Evolutionary conservation across 164 flowering plant genomes (phyloP).

Genomic region (Vitis rotundifolia): DNA sequence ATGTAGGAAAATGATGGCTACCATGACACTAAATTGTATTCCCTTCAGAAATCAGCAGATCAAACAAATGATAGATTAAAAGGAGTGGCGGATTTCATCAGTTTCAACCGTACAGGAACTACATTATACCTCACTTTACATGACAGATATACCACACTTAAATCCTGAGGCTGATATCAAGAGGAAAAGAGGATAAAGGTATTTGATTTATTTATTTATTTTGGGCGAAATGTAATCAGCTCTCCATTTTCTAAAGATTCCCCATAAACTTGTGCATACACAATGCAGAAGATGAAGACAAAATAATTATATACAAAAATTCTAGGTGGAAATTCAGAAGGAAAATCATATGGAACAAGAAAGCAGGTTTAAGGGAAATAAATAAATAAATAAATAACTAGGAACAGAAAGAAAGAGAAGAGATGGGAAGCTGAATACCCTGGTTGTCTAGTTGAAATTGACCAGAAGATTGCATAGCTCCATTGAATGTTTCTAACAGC

Average conservation of each 20-base stretch:
- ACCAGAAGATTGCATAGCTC: slow-evolving; percentile 97
- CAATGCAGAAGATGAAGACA: too few relatives aligned
- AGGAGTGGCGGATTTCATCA: neutral
- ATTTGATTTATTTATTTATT: too few relatives aligned
- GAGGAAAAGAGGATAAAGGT: neutral
- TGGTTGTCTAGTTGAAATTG: slow-evolving; percentile 58
- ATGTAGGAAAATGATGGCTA: neutral
- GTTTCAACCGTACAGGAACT: neutral
- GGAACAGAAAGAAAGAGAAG: slow-evolving; percentile 2
- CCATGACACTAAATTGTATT: slow-evolving; percentile 1
- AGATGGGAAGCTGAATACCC: slow-evolving; percentile 46
- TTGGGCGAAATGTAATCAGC: too few relatives aligned
- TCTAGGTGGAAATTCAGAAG: too few relatives aligned
- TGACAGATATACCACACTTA: too few relatives aligned
- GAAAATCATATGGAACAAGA: neutral
- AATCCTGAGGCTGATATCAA: neutral
- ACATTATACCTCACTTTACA: neutral
- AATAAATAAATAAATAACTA: neutral
- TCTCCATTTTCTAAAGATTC: too few relatives aligned
- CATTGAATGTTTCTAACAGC: slow-evolving; percentile 81
- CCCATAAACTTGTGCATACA: too few relatives aligned
- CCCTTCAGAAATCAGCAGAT: neutral
- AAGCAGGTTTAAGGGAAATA: neutral
- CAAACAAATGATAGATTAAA: too few relatives aligned
- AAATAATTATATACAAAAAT: too few relatives aligned